phyloP scores from a whole-genome alignment of 163 green algal genomes.

The Scenedesmus sp. region DNA sequence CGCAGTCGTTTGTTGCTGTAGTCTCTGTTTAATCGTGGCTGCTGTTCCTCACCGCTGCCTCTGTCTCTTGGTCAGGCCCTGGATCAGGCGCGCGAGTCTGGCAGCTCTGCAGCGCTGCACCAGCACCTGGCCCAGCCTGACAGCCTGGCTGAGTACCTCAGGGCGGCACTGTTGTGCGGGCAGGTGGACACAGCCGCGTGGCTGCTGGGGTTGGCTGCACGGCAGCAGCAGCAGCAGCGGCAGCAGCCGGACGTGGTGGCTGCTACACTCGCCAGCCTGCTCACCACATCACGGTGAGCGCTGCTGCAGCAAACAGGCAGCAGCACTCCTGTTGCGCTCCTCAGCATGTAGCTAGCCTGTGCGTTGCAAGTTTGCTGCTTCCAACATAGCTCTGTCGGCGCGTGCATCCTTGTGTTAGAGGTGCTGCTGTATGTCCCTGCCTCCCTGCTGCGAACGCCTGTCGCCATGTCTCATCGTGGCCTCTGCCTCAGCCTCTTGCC shows the following conservation, averaged over 20 bases:
- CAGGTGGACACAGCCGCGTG: slow-evolving; percentile 14
- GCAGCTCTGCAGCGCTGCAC: background rate
- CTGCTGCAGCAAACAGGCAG: background rate
- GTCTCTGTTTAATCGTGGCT: background rate
- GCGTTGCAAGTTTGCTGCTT: too few relatives aligned
- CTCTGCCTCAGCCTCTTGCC: background rate
- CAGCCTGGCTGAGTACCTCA: slow-evolving; percentile 39
- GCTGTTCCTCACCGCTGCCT: background rate
- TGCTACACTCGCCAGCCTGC: slow-evolving; percentile 2
- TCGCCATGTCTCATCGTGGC: too few relatives aligned
- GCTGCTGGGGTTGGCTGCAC: slow-evolving; percentile 23
- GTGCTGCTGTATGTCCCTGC: too few relatives aligned
- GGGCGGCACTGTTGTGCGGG: slow-evolving; percentile 43
- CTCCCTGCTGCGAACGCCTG: too few relatives aligned
- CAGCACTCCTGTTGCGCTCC: too few relatives aligned
- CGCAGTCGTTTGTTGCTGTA: too few relatives aligned
- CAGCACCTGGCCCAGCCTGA: slow-evolving; percentile 35
- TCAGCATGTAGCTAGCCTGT: too few relatives aligned
- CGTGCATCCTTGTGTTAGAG: too few relatives aligned
- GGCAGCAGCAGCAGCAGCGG: slow-evolving; percentile 31
- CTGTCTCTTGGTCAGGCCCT: background rate
- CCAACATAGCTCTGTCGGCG: too few relatives aligned
- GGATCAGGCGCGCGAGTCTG: background rate
- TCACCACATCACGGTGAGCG: slow-evolving; percentile 26
- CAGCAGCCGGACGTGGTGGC: slow-evolving; percentile 7